These are phyloP conservation scores for Parafenestella ontariensis DNA, from an alignment of 2,329 filamentous ascomycete genomes.

Conservation along the genomic window DNA sequence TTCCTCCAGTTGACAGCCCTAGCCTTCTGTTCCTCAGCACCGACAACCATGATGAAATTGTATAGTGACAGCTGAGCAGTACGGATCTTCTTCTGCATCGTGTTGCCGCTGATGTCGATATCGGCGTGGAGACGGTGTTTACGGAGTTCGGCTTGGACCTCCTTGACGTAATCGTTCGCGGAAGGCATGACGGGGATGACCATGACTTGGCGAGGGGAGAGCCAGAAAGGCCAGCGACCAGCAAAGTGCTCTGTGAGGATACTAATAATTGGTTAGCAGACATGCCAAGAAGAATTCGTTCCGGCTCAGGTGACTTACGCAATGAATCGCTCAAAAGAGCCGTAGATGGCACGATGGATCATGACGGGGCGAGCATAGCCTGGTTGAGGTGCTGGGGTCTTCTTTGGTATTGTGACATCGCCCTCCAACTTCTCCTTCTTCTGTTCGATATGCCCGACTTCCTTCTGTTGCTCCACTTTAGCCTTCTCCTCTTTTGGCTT, in stretches of 20 bases:
- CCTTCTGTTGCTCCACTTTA: slow-evolving; percentile 32
- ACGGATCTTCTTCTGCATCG: slow-evolving; percentile 88
- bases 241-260: slow-evolving; percentile 85
- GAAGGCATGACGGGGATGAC: slow-evolving; percentile 79
- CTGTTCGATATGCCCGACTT: slow-evolving; percentile 32
- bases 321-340: slow-evolving; percentile 72
- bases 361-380: slow-evolving; percentile 82
- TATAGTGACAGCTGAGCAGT: slow-evolving; percentile 81
- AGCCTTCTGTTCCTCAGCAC: slow-evolving; percentile 66
- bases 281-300: background rate
- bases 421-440: slow-evolving; percentile 28
- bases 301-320: slow-evolving; percentile 53
- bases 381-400: slow-evolving; percentile 36
- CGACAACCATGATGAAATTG: slow-evolving; percentile 81
- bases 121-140: slow-evolving; percentile 73
- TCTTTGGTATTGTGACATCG: slow-evolving; percentile 27
- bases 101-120: slow-evolving; percentile 76
- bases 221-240: slow-evolving; percentile 90
- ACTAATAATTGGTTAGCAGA: slow-evolving; percentile 26
- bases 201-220: slow-evolving; percentile 81
- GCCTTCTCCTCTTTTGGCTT: slow-evolving; percentile 47
- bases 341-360: slow-evolving; percentile 82
- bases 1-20: slow-evolving; percentile 70
- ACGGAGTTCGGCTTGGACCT: slow-evolving; percentile 74
- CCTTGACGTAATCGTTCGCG: slow-evolving; percentile 74